Evolutionary conservation across 2,329 filamentous ascomycete genomes (phyloP), one percentile per base, ranked within the genome.

Genomic region (Epichloe scottii): DNA sequence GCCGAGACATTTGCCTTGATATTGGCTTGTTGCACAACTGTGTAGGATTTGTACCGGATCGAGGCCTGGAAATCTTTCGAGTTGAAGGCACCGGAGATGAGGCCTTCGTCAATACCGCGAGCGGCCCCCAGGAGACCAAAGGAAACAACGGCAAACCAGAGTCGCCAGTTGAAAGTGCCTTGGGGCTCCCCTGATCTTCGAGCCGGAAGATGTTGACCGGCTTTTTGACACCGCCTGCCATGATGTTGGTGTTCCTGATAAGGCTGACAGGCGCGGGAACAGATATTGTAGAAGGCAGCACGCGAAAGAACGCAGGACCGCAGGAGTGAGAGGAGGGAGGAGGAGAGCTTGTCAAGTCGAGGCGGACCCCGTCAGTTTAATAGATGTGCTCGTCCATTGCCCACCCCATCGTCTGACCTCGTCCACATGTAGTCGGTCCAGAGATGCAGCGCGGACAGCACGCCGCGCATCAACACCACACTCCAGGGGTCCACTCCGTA

Each of bases 61-160:
- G 72, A 72, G 1, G 64, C 57, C 57, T 82, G 75, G 63, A 87
- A 87, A 48, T 82, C 72, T 55, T 75, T 71, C n/a, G 80, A 81
- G 61, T 80, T 78, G 65, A 86, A 82, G 14, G 84, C 83, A 1
- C 84, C 85, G 8, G 77, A 79, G 56, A 89, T 89, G 53, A 91
- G 74, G 54, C 87, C 87, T 66, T 91, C 87, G 56, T 91, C 87
- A n/a, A 89, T 71, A 58, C 87, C 87, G 53, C 86, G 78, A 40
- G 85, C 85, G 3, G 86, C 85, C 50, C 87, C 87, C 67, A 90
- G 80, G 37, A 91, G 75, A 46, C 82, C 82, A 56, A 89, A 88
- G 4, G 80, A 82, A 55, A 87, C 62, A 50, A 89, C 84, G 41
- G 85, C 82, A 65, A 86, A 87, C 82, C 84, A 89, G 54, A 90